These are phyloP conservation scores for Raddia guianensis DNA, from an alignment of 176 grass and related monocot species.

Conservation along the genomic window DNA sequence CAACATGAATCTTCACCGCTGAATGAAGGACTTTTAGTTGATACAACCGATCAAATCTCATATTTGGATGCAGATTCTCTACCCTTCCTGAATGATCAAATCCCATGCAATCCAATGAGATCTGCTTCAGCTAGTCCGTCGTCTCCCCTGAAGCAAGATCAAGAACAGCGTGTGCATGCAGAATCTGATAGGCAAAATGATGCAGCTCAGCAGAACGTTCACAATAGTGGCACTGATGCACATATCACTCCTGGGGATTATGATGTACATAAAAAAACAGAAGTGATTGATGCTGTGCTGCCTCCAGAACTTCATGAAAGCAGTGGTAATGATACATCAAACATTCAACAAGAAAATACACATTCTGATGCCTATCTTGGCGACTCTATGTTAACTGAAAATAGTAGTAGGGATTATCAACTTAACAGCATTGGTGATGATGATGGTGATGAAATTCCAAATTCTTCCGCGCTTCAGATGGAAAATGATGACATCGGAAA, in stretches of 20 bases:
- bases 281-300: constrained; percentile 32
- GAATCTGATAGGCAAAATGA: constrained; percentile 47
- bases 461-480: constrained; percentile 35
- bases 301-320: constrained; percentile 47
- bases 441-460: constrained; percentile 45
- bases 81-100: constrained; percentile 54
- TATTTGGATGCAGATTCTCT: constrained; percentile 47
- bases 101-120: constrained; percentile 41
- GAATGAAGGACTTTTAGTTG: constrained; percentile 53
- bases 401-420: constrained; percentile 49
- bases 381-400: constrained; percentile 58
- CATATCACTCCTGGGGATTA: constrained; percentile 32
- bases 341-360: constrained; percentile 47
- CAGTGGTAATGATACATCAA: constrained; percentile 48
- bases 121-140: constrained; percentile 45
- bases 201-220: constrained; percentile 44
- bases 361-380: constrained; percentile 51
- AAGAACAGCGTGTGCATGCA: constrained; percentile 30
- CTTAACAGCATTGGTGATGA: constrained; percentile 46
- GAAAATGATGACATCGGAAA: constrained; percentile 39
- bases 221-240: constrained; percentile 42
- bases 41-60: constrained; percentile 32
- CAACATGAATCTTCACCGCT: constrained; percentile 45
- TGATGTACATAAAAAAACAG: constrained; percentile 40
- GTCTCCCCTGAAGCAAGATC: constrained; percentile 43